Base-by-base conservation (phyloP, 805 yeast species). In the Metschnikowia santaceciliae region DNA sequence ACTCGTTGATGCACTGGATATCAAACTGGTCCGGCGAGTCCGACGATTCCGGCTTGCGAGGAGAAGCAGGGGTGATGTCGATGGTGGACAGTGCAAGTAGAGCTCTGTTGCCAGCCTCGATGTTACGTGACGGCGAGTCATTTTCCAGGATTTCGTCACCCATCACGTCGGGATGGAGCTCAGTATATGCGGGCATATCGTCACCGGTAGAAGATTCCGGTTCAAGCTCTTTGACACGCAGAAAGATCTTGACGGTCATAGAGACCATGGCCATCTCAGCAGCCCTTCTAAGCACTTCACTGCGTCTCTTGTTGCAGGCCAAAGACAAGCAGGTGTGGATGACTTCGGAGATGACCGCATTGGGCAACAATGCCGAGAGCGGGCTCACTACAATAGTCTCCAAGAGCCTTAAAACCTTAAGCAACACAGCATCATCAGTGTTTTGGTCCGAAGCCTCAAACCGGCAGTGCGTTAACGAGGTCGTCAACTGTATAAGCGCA, bases 361-460 rank as follows among this genome's bases (percentile, higher is more conserved):
- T 92, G 1, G 92, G 81, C 39, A 92, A 70, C n/a, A 81, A 61
- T 26, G 75, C 76, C 22, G 92, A 86, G 42, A 84, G 71, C 1
- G 78, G 77, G n/a, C 91, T 81, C 19, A 77, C 74, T 14, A 90
- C 76, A 14, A 91, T 76, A 20, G 56, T 53, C 57, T 90, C 92
- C 59, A 92, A 73, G 23, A 92, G 72, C 41, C 86, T 75, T 54
- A 94, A 79, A 19, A 94, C 96, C 62, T 88, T 88, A 47, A 92
- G 76, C 42, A 94, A 72, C 3, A 94, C 92, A 0, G 95, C 88
- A 65, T 94, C 99, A 69, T 94, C 98, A 40, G 89, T 86, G 34
- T 86, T 79, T 65, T 90, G 96, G 63, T 91, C 97, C 0, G 94
- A 86, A 2, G 96, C 96, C 72, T 94, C 97, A 65, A 94, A 94